Conservation (phyloP, 2,329 filamentous ascomycete genomes). For the Phaeosphaeria sp. region DNA sequence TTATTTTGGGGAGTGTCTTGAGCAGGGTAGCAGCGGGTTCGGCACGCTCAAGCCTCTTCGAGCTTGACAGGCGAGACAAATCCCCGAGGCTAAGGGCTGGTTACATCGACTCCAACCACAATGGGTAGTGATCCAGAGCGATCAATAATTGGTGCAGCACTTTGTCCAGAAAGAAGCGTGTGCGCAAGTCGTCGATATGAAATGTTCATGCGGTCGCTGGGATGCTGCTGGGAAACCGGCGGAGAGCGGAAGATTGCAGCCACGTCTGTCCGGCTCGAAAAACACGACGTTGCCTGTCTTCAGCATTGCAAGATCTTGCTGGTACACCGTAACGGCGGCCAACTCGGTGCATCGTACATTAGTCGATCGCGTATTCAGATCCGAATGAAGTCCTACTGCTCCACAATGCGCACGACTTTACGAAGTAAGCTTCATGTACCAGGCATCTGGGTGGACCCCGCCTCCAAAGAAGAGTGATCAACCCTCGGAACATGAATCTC, state of each 20-base stretch:
- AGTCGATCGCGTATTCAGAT: too few relatives aligned
- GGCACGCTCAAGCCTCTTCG: slow-evolving; percentile 21
- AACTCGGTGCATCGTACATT: too few relatives aligned
- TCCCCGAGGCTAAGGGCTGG: slow-evolving; percentile 34
- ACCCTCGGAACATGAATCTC: not conserved
- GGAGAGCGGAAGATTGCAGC: not conserved
- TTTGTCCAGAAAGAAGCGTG: slow-evolving; percentile 13
- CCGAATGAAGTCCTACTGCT: too few relatives aligned
- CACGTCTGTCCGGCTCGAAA: not conserved
- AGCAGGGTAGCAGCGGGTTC: slow-evolving; percentile 29
- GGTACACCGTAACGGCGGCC: too few relatives aligned
- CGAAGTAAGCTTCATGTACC: not conserved
- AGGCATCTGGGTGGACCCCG: not conserved
- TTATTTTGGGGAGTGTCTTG: slow-evolving; percentile 34
- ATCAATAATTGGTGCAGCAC: slow-evolving; percentile 39
- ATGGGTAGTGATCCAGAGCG: slow-evolving; percentile 28
- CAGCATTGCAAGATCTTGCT: not conserved
- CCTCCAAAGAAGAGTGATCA: not conserved
- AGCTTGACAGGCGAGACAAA: slow-evolving; percentile 31
- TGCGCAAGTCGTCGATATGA: slow-evolving; percentile 12
- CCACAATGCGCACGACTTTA: not conserved
- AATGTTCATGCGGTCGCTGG: not conserved
- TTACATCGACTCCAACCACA: slow-evolving; percentile 37
- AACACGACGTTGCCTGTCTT: not conserved
- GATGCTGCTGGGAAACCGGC: not conserved